A percentile compares a stretch with the other conserved stretches of the same genome.
phyloP scores from a whole-genome alignment of 345 rosid species.

The Moricandia moricandioides region DNA sequence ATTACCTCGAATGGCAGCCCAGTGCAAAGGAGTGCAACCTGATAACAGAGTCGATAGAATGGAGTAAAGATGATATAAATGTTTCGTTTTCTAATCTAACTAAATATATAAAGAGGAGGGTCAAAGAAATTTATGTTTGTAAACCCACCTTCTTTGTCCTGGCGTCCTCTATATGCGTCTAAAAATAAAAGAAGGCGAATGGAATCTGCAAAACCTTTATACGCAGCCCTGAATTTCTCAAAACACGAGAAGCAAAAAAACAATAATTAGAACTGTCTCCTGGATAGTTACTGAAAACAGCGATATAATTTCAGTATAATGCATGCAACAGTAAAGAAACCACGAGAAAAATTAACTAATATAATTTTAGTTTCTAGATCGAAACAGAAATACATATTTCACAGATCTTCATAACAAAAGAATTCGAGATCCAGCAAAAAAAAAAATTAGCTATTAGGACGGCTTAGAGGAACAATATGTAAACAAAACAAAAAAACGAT shows the following conservation, averaged over 20 bases:
- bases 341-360: not conserved
- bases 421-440: not conserved
- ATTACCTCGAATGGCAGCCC: constrained; percentile 98
- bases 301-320: not conserved
- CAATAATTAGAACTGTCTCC: constrained; percentile 10
- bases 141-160: constrained; percentile 82
- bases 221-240: constrained; percentile 89
- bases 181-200: constrained; percentile 89
- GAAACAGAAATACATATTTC: not conserved
- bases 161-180: constrained; percentile 89
- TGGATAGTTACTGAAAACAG: not conserved
- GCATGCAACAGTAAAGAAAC: not conserved
- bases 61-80: not conserved
- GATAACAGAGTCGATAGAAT: constrained; percentile 25
- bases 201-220: constrained; percentile 97
- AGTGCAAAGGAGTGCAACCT: constrained; percentile 98
- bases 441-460: not conserved
- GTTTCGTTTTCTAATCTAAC: not conserved
- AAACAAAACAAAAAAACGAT: not conserved
- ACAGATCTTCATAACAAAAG: constrained; percentile 4
- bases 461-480: not conserved
- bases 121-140: constrained; percentile 1
- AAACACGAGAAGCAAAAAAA: constrained; percentile 32
- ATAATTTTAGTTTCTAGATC: not conserved
- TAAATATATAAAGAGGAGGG: not conserved